Evolutionary conservation across 108 stramenopile species (phyloP).

Genomic region (Skeletonema potamos): DNA sequence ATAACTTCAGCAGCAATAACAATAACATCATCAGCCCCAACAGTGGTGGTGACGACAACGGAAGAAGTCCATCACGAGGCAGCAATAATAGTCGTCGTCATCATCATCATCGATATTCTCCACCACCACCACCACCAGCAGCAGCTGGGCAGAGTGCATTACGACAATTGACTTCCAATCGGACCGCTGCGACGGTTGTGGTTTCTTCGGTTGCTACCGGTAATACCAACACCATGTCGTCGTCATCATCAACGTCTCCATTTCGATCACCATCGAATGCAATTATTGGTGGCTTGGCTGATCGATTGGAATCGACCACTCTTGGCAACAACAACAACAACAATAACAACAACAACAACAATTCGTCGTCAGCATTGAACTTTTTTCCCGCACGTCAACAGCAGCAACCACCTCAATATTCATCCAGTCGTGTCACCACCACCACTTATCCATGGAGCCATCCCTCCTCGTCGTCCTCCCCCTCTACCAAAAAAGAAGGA

Average conservation of each 20-base stretch:
- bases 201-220: neutral
- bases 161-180: constrained; percentile 9
- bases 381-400: neutral
- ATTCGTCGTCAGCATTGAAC: neutral
- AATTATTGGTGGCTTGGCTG: neutral
- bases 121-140: neutral
- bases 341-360: neutral
- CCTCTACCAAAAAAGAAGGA: constrained; percentile 13
- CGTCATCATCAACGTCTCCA: neutral
- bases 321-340: neutral
- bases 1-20: neutral
- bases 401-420: neutral
- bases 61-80: neutral
- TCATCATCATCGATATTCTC: neutral
- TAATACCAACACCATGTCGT: neutral
- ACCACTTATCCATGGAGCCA: neutral
- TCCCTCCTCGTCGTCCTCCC: neutral
- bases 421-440: neutral
- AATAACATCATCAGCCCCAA: neutral
- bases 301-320: neutral
- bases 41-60: neutral
- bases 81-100: neutral
- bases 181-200: neutral
- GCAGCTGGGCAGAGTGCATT: constrained; percentile 12
- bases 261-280: neutral